Evolutionary conservation across 345 rosid species (phyloP).

Genomic region (Salix exigua): DNA sequence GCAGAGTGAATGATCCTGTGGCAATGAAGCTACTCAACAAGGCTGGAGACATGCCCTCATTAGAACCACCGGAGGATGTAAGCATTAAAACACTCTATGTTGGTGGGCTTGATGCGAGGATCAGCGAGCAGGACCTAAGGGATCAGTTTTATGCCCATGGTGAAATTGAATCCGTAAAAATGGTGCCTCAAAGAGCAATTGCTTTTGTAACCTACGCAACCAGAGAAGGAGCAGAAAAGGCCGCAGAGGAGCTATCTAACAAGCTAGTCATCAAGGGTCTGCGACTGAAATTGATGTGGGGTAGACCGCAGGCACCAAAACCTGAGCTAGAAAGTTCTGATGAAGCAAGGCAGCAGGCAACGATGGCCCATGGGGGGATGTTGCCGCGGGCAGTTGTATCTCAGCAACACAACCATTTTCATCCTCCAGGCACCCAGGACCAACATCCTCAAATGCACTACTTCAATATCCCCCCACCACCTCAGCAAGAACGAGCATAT

Average conservation of each 20-base stretch:
- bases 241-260: constrained; percentile 86
- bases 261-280: constrained; percentile 82
- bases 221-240: constrained; percentile 97
- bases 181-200: constrained; percentile 81
- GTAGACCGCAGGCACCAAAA: constrained; percentile 81
- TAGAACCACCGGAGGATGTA: constrained; percentile 89
- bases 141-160: constrained; percentile 90
- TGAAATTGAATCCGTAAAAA: constrained; percentile 78
- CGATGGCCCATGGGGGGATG: constrained; percentile 69
- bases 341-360: constrained; percentile 64
- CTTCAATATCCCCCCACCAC: constrained; percentile 67
- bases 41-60: constrained; percentile 95
- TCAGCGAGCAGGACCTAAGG: constrained; percentile 83
- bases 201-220: constrained; percentile 93
- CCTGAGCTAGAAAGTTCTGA: constrained; percentile 71
- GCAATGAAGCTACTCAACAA: constrained; percentile 84
- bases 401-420: constrained; percentile 70
- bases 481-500: constrained; percentile 63
- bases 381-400: constrained; percentile 82
- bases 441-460: constrained; percentile 65
- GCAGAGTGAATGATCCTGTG: constrained; percentile 92
- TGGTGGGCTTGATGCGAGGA: constrained; percentile 82
- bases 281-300: constrained; percentile 93
- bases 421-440: constrained; percentile 42
- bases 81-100: constrained; percentile 86